Evolutionary conservation across 2,329 filamentous ascomycete genomes (phyloP).

Genomic region (Aspergillus tanneri): DNA sequence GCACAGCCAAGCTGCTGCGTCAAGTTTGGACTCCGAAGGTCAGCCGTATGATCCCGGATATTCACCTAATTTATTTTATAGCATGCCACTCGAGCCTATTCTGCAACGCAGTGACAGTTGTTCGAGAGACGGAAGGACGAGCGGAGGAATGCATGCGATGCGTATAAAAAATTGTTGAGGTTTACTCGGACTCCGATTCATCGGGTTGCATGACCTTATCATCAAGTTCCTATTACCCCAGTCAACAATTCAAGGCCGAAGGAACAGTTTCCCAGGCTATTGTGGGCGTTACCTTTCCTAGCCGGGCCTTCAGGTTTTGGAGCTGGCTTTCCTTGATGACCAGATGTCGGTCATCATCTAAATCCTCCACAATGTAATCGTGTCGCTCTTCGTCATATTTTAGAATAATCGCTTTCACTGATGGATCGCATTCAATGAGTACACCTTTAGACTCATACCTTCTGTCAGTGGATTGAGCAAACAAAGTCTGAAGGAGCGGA

Average conservation of each 20-base stretch:
- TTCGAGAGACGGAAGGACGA: background rate
- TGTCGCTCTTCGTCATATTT: constrained; percentile 49
- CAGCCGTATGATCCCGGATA: too few species aligned
- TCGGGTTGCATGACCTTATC: constrained; percentile 49
- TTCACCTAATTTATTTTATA: too few species aligned
- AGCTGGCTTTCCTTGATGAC: constrained; percentile 50
- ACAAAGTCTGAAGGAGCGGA: background rate
- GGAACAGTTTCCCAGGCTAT: background rate
- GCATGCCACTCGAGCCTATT: too few species aligned
- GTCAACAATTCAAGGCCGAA: background rate
- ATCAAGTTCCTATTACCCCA: constrained; percentile 44
- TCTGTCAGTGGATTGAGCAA: constrained; percentile 3
- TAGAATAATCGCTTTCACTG: constrained; percentile 50
- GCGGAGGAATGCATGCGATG: background rate
- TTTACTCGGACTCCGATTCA: constrained; percentile 46
- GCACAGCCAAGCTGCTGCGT: too few species aligned
- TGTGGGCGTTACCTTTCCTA: constrained; percentile 39
- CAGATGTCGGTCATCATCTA: constrained; percentile 47
- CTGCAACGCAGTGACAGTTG: too few species aligned
- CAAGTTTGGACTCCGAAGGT: too few species aligned
- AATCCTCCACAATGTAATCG: constrained; percentile 50
- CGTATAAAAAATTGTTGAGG: background rate
- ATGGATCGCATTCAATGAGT: constrained; percentile 50
- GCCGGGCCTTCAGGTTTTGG: constrained; percentile 41
- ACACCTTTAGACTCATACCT: constrained; percentile 33